Conservation (phyloP, 2,329 filamentous ascomycete genomes). For the Acrocalymma vagum region DNA sequence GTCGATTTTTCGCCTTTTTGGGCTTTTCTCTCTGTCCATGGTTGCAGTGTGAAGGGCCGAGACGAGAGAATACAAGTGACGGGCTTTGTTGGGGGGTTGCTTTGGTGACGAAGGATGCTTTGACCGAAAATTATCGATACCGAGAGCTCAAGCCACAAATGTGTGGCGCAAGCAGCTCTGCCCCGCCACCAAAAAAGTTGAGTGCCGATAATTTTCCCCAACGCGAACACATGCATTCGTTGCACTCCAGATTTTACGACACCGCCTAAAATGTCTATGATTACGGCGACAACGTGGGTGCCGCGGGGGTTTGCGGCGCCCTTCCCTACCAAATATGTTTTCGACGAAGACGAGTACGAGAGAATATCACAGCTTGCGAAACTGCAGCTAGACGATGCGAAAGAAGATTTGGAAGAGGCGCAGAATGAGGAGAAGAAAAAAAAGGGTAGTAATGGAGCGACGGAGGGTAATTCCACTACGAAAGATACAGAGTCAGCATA, state of each 20-base stretch:
- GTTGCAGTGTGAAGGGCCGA: not conserved
- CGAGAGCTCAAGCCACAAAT: constrained; percentile 26
- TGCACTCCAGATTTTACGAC: constrained; percentile 9
- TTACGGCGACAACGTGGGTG: constrained; percentile 63
- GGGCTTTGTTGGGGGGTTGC: not conserved
- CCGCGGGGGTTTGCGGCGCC: constrained; percentile 60
- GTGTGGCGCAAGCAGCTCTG: constrained; percentile 22
- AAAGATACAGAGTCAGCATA: constrained; percentile 25
- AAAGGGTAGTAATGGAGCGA: constrained; percentile 41
- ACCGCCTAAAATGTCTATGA: constrained; percentile 60
- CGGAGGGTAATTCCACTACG: constrained; percentile 22
- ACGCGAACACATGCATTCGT: constrained; percentile 9
- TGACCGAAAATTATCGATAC: constrained; percentile 24
- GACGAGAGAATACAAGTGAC: constrained; percentile 1
- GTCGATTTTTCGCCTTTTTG: constrained; percentile 74
- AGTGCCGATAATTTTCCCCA: constrained; percentile 21
- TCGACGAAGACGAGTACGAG: constrained; percentile 61
- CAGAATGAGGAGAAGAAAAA: constrained; percentile 57
- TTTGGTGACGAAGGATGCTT: not conserved
- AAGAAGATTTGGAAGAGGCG: constrained; percentile 73
- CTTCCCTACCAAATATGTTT: constrained; percentile 58
- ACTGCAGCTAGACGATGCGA: constrained; percentile 85
- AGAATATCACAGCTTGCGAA: constrained; percentile 61
- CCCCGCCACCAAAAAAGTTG: constrained; percentile 15
- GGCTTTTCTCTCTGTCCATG: constrained; percentile 58